phyloP scores from a whole-genome alignment of 2,329 filamentous ascomycete species.

The Scytalidium sp. region DNA sequence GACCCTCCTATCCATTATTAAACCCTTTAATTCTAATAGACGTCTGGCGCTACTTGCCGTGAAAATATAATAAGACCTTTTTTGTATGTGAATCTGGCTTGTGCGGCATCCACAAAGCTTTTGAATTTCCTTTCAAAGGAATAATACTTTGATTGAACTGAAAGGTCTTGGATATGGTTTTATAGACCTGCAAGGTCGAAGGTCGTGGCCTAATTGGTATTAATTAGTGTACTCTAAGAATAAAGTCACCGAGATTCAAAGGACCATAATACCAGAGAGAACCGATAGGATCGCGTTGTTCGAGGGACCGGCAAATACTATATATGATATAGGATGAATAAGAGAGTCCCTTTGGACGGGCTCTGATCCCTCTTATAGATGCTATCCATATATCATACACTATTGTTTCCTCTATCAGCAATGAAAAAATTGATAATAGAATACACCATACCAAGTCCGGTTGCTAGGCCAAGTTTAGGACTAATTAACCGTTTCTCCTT shows the following conservation, averaged over 20 bases:
- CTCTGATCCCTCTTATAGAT: neutral
- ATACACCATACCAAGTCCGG: neutral
- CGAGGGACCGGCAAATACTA: neutral
- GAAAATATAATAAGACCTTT: conserved; percentile 39
- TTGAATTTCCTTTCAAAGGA: neutral
- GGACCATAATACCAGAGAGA: neutral
- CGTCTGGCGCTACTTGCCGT: conserved; percentile 51
- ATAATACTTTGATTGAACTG: neutral
- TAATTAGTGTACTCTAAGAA: neutral
- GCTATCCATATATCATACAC: neutral
- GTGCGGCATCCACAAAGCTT: neutral
- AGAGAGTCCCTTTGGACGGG: neutral
- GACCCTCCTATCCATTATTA: conserved; percentile 11
- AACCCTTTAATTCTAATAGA: conserved; percentile 44
- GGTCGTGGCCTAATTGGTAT: neutral
- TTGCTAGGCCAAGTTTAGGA: neutral
- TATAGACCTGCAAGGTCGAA: neutral
- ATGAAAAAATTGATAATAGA: neutral
- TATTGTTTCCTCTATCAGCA: neutral
- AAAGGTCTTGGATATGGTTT: neutral
- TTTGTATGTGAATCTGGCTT: neutral
- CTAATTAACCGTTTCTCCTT: neutral
- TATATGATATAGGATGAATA: neutral
- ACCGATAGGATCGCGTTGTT: neutral
- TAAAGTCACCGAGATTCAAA: neutral